Base-by-base conservation (phyloP, 495 filamentous ascomycete genomes). In the Chaetomidium leptoderma region DNA sequence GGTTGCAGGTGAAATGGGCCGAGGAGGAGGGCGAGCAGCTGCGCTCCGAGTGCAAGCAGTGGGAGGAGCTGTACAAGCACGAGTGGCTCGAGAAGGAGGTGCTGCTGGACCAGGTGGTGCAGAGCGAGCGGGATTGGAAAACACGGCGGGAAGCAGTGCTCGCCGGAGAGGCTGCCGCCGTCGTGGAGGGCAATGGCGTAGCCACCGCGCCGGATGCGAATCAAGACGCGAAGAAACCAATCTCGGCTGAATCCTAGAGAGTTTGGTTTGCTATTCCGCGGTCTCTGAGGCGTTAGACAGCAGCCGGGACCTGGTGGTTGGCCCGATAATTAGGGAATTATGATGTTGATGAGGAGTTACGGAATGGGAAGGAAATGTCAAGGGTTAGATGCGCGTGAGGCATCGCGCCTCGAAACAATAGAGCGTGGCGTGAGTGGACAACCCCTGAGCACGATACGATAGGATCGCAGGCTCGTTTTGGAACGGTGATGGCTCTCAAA, bases 71-170 rank as follows among this genome's bases (percentile, higher is more conserved):
- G 59, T 81, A 88, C 58, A 84, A 84, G 70, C 76, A 86, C 27
- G 88, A 93, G 59, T 97, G 91, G 90, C 70, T 83, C 3, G 86
- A 87, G 69, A 98, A 97, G 70, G 91, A 97, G 66, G 71, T 77
- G 27, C 67, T 85, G 19, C 68, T 84, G 6, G 76, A 81, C 53
- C 81, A 81, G 66, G 77, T 81, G 33, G 60, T 81, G 21, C 69
- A 77, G 58, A 76, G 66, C 59, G 83, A 86, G 63, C 64, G 80
- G 50, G 74, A 67, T 27, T 82, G 72, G 73, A 70, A 76, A 59
- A 64, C 69, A 29, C 64, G 78, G 43, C 70, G 77, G 16, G 61
- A 72, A 55, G 70, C 72, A 5, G 76, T 81, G 17, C 67, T 77
- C 16, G 58, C 63, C 11, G 68, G 66, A 4, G 63, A 64, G 14